Percentiles rank a stretch among this genome's conserved stretches.
These are phyloP conservation scores for Rhododendron griersonianum DNA, from an alignment of 148 eudicot genomes.

Conservation along the genomic window DNA sequence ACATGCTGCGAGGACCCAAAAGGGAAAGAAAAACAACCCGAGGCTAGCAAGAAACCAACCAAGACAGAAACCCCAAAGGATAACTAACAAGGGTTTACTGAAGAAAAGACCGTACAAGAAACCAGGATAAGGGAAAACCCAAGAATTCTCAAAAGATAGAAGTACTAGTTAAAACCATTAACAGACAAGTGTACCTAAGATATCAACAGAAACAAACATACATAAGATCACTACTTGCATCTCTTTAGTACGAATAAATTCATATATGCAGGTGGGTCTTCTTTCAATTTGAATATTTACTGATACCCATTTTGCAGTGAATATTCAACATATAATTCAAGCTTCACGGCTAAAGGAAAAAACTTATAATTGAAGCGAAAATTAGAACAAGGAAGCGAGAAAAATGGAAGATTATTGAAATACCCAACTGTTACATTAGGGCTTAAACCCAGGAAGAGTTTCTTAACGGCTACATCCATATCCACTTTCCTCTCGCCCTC, in stretches of 20 bases:
- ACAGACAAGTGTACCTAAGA: neutral
- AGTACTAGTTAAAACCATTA: neutral
- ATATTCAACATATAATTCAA: neutral
- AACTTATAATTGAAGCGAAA: neutral
- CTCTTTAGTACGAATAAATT: neutral
- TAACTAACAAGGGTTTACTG: neutral
- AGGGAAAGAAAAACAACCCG: no score
- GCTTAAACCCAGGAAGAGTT: neutral
- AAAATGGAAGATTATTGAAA: neutral
- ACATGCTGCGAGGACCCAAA: no score
- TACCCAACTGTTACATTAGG: neutral
- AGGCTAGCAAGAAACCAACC: no score
- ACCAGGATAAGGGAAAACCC: no score
- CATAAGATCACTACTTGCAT: neutral
- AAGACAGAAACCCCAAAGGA: no score
- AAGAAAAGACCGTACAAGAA: neutral
- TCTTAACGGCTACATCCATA: slow-evolving; percentile 5
- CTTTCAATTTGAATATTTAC: neutral
- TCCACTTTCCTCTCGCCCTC: neutral
- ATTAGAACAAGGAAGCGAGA: neutral
- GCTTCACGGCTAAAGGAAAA: neutral
- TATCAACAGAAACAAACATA: neutral
- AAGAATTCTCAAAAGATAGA: neutral
- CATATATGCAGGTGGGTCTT: neutral
- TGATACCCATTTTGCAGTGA: neutral